A percentile compares a stretch with the other conserved stretches of the same genome.
Evolutionary conservation across 2,329 filamentous ascomycete genomes (phyloP).

Genomic region (Shiraia bambusicola): DNA sequence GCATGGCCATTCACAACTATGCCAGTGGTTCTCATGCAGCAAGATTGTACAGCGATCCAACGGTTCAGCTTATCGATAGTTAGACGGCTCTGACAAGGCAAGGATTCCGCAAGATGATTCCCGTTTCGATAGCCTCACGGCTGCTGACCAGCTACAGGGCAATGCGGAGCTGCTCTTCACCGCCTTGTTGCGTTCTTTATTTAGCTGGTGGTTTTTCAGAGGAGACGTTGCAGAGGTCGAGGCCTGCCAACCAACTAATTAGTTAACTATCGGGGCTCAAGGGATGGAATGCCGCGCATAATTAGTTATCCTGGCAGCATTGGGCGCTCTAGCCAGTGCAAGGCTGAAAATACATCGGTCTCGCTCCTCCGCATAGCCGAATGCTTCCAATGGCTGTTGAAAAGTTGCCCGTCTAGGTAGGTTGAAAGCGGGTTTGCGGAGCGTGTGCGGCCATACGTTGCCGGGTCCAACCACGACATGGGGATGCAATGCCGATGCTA

Average conservation of each 20-base stretch:
- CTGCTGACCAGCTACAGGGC: background rate
- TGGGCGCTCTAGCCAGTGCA: background rate
- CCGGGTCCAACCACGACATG: no score
- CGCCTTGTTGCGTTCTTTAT: background rate
- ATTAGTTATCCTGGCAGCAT: no score
- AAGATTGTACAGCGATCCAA: background rate
- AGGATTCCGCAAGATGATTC: conserved; percentile 4
- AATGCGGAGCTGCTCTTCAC: conserved; percentile 7
- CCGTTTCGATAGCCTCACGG: background rate
- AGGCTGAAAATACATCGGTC: background rate
- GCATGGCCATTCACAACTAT: background rate
- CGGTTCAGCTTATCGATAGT: background rate
- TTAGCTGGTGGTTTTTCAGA: background rate
- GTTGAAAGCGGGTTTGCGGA: background rate
- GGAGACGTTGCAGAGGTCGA: background rate
- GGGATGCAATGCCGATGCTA: no score
- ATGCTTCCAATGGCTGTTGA: conserved; percentile 2
- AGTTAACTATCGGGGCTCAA: background rate
- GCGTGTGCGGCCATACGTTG: background rate
- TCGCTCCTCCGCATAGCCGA: conserved; percentile 5
- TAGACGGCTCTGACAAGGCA: background rate
- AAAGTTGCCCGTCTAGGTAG: conserved; percentile 6
- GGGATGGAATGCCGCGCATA: background rate
- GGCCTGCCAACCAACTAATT: no score
- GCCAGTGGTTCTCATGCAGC: background rate